Evolutionary conservation across 139 green algal genomes (phyloP), one percentile per base, ranked within the genome.

Genomic region (Chloropicon primus): DNA sequence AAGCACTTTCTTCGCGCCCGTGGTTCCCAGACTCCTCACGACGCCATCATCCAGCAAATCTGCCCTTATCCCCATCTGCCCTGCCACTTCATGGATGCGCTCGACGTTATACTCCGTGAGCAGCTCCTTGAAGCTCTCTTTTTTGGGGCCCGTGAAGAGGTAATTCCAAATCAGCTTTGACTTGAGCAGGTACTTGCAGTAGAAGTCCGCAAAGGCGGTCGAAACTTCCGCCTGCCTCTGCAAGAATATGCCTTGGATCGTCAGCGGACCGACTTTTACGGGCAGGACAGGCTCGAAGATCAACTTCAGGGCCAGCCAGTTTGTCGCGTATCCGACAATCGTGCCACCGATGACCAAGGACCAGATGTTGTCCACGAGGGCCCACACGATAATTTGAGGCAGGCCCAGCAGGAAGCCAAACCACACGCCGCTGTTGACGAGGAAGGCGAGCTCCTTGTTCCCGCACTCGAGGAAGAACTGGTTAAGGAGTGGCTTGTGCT

Each of bases 251-350:
- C 80, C 80, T 41, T 84, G 80, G 22, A 80, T 29, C 2, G 24
- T 28, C n/a, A 75, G 74, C 27, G 76, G 76, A 10, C 76, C 76
- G 17, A 79, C 23, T 73, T 81, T 79, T 5, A 81, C 72, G 0
- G 80, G 80, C 25, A 81, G 71, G 27, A 84, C 23, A n/a, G 80
- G 80, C 72, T 81, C 76, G 54, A 84, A 84, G 25, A 84, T 84
- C 26, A 53, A 81, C 41, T 81, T 84, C 22, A 84, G 72, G 24
- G 80, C 80, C 10, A 84, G 73, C 80, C 80, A 84, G 75, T 84
- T 84, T 3, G 80, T 84, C 27, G 72, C 17, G 22, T 72, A 81
- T 1, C 80, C 80, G 10, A 84, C 80, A 24, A 84, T 27, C 1
- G 41, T 21, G 28, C 80, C 80, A 28, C 80, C 80, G 22, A 81